A percentile compares a stretch with the other conserved stretches of the same genome.
These are phyloP conservation scores for Hordeum marinum DNA, from an alignment of 176 grass and related monocot species.

Conservation along the genomic window DNA sequence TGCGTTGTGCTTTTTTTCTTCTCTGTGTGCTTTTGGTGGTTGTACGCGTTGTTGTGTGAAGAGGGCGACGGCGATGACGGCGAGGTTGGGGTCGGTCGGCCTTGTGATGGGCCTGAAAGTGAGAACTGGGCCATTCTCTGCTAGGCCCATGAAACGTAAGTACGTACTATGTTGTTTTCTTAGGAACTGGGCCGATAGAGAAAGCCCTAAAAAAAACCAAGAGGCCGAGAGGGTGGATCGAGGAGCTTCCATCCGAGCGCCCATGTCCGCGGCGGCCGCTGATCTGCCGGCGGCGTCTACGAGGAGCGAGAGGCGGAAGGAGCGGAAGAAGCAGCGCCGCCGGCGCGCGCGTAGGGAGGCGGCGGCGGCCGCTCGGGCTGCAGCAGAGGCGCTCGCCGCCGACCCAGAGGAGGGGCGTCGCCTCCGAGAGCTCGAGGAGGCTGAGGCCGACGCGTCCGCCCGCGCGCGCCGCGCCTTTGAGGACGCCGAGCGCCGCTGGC, in stretches of 20 bases:
- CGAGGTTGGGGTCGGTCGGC: neutral
- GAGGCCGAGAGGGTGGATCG: neutral
- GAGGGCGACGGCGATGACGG: neutral
- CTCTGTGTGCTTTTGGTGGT: neutral
- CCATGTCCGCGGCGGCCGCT: constrained; percentile 11
- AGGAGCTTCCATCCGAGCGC: constrained; percentile 4
- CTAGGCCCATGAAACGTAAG: too few relatives aligned
- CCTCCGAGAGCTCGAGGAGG: constrained; percentile 38
- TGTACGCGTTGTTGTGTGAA: neutral
- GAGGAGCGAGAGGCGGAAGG: constrained; percentile 59
- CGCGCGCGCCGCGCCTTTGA: constrained; percentile 58
- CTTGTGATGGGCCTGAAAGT: neutral
- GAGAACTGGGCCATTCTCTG: neutral
- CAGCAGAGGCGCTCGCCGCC: constrained; percentile 33
- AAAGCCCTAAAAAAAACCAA: neutral
- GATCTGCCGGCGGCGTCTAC: neutral
- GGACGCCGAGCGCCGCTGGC: constrained; percentile 74
- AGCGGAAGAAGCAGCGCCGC: constrained; percentile 78
- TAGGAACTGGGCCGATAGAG: too few relatives aligned
- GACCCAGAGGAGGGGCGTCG: constrained; percentile 71
- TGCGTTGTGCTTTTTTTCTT: neutral
- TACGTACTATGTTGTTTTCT: too few relatives aligned
- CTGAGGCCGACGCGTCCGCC: constrained; percentile 54
- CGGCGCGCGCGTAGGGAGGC: constrained; percentile 46
- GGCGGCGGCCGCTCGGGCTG: constrained; percentile 46